phyloP scores from a whole-genome alignment of 345 rosid species.

The Gossypium raimondii region DNA sequence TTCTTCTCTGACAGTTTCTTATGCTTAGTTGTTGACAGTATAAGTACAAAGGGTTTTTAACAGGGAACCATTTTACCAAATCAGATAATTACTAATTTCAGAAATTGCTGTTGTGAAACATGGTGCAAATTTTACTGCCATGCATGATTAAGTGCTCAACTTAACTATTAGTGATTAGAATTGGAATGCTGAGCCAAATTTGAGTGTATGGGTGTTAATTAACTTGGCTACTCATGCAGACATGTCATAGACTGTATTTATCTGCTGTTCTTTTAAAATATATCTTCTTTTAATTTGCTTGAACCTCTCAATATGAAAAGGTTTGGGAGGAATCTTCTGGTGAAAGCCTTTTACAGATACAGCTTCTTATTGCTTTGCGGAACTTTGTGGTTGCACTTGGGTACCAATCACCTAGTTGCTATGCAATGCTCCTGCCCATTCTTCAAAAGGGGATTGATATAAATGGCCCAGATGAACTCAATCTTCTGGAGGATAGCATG shows the following conservation, averaged over 20 bases:
- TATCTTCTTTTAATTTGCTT: conserved; percentile 4
- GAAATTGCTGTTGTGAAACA: background rate
- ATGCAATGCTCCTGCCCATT: conserved; percentile 73
- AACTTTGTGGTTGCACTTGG: conserved; percentile 89
- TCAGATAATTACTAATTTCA: background rate
- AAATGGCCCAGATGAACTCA: conserved; percentile 82
- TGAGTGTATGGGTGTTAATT: background rate
- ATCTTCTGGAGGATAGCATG: conserved; percentile 93
- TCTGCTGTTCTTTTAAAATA: background rate
- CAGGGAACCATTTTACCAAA: background rate
- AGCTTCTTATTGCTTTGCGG: conserved; percentile 89
- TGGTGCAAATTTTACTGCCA: background rate
- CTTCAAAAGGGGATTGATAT: conserved; percentile 82
- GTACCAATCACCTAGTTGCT: conserved; percentile 78
- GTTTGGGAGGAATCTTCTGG: conserved; percentile 96
- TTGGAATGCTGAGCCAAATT: background rate
- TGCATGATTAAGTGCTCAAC: background rate
- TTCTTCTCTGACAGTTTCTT: background rate
- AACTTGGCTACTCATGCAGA: background rate
- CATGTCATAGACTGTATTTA: background rate
- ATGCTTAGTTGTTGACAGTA: background rate
- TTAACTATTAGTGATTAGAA: background rate
- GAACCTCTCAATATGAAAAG: conserved; percentile 34
- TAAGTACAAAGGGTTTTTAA: background rate
- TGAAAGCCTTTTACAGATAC: conserved; percentile 96